phyloP scores from a whole-genome alignment of 768 basidiomycete genomes.

The Rhodotorula paludigena region DNA sequence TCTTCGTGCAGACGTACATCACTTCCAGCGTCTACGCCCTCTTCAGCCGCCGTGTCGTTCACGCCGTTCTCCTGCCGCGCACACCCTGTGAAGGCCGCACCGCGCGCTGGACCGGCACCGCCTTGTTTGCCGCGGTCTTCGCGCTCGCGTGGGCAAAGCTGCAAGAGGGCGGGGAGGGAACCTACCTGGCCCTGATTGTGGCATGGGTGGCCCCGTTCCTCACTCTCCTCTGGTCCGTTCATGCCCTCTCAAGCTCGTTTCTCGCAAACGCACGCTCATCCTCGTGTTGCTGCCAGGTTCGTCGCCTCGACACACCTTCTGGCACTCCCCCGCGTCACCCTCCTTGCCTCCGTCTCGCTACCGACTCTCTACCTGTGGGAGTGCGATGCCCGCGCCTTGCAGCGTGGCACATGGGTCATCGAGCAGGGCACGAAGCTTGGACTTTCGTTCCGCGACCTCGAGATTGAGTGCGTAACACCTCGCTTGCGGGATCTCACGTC shows the following conservation, averaged over 20 bases:
- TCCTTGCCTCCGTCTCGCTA: constrained; percentile 20
- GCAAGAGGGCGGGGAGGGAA: constrained; percentile 32
- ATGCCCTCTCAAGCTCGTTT: neutral
- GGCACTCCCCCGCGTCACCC: constrained; percentile 18
- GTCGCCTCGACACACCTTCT: constrained; percentile 35
- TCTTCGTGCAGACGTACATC: constrained; percentile 40
- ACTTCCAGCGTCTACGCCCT: constrained; percentile 40
- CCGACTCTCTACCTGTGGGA: constrained; percentile 29
- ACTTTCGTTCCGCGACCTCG: constrained; percentile 18
- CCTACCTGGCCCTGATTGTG: constrained; percentile 35
- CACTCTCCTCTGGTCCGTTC: constrained; percentile 23
- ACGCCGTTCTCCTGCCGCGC: constrained; percentile 28
- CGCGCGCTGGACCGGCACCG: constrained; percentile 8
- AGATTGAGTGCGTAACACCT: constrained; percentile 27
- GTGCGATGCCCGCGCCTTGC: constrained; percentile 27
- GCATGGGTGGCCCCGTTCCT: constrained; percentile 35
- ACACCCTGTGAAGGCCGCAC: constrained; percentile 14
- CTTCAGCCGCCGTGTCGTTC: constrained; percentile 30
- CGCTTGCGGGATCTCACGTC: no score
- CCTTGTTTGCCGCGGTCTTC: constrained; percentile 4
- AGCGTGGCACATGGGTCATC: constrained; percentile 38
- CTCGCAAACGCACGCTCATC: neutral
- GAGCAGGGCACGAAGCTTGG: constrained; percentile 36
- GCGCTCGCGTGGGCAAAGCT: constrained; percentile 21
- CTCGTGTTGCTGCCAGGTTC: constrained; percentile 9